Evolutionary conservation across 305 asterid species (phyloP), one percentile per base, ranked within the genome.

Genomic region (Plantago coronopus): DNA sequence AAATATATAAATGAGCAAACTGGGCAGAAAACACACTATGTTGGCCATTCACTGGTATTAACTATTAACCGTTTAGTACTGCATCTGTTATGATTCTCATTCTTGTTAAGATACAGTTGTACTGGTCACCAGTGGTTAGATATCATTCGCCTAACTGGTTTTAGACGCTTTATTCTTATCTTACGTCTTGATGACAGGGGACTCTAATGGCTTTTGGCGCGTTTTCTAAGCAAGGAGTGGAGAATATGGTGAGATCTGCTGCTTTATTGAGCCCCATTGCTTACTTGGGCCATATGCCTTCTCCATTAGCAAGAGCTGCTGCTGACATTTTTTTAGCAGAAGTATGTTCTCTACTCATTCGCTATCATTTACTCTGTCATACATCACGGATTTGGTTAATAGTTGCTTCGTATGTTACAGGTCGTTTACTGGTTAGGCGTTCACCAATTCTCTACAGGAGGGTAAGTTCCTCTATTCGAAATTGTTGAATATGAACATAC

Each of bases 141-240:
- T 42, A 21, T 2, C 1, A n/a, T n/a, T n/a, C n/a, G n/a, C n/a
- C n/a, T n/a, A n/a, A n/a, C n/a, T n/a, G n/a, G n/a, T n/a, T n/a
- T n/a, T n/a, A n/a, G n/a, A n/a, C n/a, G n/a, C n/a, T 2, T 7
- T 21, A 42, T 13, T 42, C 11, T 23, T 48, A 7, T 51, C 27
- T 0, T 27, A 5, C 17, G 54, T 3, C 19, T 12, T 7, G 31
- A 27, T 22, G 17, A 16, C 61, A 88, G 96, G 96, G 96, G 15
- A 88, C 95, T n/a, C 65, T 88, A 57, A 83, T 83, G 80, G 91
- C 95, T 0, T 74, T 86, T 19, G 90, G 83, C 20, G 90, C 94
- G 23, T 77, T 88, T 74, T 80, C 93, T 13, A 66, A 71, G 72
- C 59, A 74, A 8, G 76, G 82, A 29, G 70, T 75, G 2, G 9